Evolutionary conservation across 1,139 yeast species (phyloP).

Genomic region (Citeromyces hawaiiensis): DNA sequence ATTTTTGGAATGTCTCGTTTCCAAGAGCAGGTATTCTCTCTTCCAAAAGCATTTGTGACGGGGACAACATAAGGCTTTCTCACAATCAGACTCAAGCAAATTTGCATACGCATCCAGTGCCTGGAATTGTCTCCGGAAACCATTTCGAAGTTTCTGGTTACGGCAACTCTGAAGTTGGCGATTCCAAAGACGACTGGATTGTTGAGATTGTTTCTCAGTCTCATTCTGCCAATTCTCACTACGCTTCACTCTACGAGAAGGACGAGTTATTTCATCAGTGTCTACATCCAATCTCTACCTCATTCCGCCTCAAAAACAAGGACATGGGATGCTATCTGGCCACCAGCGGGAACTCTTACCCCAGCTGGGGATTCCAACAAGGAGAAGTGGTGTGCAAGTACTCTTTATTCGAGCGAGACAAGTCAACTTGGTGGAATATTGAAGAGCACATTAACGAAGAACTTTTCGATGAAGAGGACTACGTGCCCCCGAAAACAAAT

Average conservation of each 20-base stretch:
- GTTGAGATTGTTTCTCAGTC: slow-evolving; percentile 50
- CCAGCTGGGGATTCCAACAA: slow-evolving; percentile 74
- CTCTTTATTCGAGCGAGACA: slow-evolving; percentile 35
- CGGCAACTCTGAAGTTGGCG: slow-evolving; percentile 42
- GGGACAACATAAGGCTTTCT: slow-evolving; percentile 39
- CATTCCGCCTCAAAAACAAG: slow-evolving; percentile 49
- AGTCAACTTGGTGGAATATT: slow-evolving; percentile 72
- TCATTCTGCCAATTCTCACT: slow-evolving; percentile 32
- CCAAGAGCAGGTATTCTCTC: slow-evolving; percentile 18
- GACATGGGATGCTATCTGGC: slow-evolving; percentile 61
- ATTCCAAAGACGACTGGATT: slow-evolving; percentile 59
- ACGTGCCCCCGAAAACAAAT: slow-evolving; percentile 45
- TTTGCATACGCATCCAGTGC: slow-evolving; percentile 48
- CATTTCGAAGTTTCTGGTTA: slow-evolving; percentile 56
- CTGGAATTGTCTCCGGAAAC: slow-evolving; percentile 32
- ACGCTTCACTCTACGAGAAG: slow-evolving; percentile 22
- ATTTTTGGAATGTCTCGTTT: slow-evolving; percentile 45
- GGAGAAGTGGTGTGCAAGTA: slow-evolving; percentile 64
- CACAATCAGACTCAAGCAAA: slow-evolving; percentile 41
- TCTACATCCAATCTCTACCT: slow-evolving; percentile 59
- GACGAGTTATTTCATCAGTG: slow-evolving; percentile 18
- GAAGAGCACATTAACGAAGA: slow-evolving; percentile 48
- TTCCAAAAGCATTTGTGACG: slow-evolving; percentile 22
- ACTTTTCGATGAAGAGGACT: slow-evolving; percentile 22
- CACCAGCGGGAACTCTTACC: slow-evolving; percentile 58